Evolutionary conservation across 768 basidiomycete species (phyloP).

Genomic region (Boletus subcaerulescens): DNA sequence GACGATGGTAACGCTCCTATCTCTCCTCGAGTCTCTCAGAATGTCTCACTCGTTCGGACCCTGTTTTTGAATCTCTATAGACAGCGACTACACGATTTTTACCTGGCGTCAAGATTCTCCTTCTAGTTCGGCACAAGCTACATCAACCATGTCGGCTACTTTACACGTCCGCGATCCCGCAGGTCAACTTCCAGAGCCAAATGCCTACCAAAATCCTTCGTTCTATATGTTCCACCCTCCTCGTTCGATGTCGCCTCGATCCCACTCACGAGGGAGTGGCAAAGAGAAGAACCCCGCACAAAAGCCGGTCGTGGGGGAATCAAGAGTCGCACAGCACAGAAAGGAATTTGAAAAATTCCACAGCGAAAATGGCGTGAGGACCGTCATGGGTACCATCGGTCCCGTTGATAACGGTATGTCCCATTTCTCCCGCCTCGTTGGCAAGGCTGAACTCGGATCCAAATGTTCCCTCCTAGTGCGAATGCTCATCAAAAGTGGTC

Average conservation of each 20-base stretch:
- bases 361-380: conserved; percentile 88
- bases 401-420: conserved; percentile 76
- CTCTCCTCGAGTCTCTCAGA: background rate
- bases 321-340: conserved; percentile 60
- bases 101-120: conserved; percentile 61
- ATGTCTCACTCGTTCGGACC: background rate
- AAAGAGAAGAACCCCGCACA: conserved; percentile 41
- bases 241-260: conserved; percentile 28
- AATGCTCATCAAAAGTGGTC: conserved; percentile 91
- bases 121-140: conserved; percentile 19
- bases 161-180: conserved; percentile 63
- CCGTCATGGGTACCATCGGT: conserved; percentile 87
- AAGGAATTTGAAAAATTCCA: conserved; percentile 85
- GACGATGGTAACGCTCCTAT: conserved; percentile 67
- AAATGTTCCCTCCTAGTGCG: conserved; percentile 49
- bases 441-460: background rate
- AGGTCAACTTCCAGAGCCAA: conserved; percentile 53
- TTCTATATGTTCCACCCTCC: conserved; percentile 59
- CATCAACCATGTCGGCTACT: conserved; percentile 29
- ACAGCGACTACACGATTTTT: conserved; percentile 88
- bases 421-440: conserved; percentile 15
- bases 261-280: conserved; percentile 34
- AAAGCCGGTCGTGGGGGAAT: conserved; percentile 28
- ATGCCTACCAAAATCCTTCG: conserved; percentile 65
- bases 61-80: conserved; percentile 35